Conservation (phyloP, 2,329 filamentous ascomycete genomes). For the Immersiporthe knoxdaviesiana region DNA sequence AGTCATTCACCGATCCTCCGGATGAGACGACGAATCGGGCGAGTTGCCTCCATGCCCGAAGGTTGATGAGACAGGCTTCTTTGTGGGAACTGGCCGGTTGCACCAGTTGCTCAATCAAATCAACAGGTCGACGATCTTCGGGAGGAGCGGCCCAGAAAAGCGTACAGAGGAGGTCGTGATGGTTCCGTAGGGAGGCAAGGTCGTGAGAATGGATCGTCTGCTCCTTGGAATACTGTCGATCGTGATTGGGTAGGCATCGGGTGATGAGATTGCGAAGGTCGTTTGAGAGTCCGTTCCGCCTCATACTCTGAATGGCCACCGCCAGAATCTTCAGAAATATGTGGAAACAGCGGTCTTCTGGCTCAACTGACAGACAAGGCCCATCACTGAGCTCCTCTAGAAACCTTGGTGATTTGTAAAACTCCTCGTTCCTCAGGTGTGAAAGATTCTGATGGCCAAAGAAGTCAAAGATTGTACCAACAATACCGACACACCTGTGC, state of each 20-base stretch:
- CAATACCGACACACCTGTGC: conserved; percentile 58
- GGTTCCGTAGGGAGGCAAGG: conserved; percentile 66
- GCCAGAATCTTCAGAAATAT: conserved; percentile 68
- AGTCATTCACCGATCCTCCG: conserved; percentile 45
- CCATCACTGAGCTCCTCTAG: conserved; percentile 56
- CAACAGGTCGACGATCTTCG: conserved; percentile 55
- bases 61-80: conserved; percentile 66
- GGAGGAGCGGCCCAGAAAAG: conserved; percentile 66
- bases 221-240: conserved; percentile 66
- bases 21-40: conserved; percentile 60
- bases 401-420: conserved; percentile 63
- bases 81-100: conserved; percentile 64
- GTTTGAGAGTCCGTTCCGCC: conserved; percentile 52
- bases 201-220: conserved; percentile 62
- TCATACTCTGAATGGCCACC: conserved; percentile 57
- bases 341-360: conserved; percentile 67
- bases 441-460: conserved; percentile 65
- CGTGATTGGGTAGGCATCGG: conserved; percentile 67
- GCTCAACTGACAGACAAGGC: conserved; percentile 53
- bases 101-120: conserved; percentile 63
- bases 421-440: conserved; percentile 68
- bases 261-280: conserved; percentile 65
- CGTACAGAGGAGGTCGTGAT: conserved; percentile 69
- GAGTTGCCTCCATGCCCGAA: conserved; percentile 66
- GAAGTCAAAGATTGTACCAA: conserved; percentile 69